phyloP scores from a whole-genome alignment of 2,329 filamentous ascomycete species.

The Clathrospora elynae region DNA sequence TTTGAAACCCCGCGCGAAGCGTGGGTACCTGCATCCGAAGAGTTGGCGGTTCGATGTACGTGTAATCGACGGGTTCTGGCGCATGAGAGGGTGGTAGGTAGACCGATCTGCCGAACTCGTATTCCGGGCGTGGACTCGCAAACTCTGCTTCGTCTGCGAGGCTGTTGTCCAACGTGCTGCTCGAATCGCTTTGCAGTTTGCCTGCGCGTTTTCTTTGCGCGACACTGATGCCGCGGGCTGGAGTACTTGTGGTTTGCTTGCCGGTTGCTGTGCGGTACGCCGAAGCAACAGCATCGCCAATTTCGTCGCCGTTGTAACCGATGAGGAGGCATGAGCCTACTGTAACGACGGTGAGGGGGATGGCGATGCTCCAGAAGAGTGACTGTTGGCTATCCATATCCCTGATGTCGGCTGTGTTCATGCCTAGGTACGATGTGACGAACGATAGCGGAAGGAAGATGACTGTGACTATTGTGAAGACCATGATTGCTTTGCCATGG shows the following conservation, averaged over 20 bases:
- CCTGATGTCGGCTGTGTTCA: conserved; percentile 50
- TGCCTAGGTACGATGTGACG: conserved; percentile 51
- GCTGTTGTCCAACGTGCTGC: conserved; percentile 20
- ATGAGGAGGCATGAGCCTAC: conserved; percentile 34
- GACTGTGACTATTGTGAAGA: conserved; percentile 53
- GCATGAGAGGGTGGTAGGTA: too few species aligned
- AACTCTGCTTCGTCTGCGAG: conserved; percentile 34
- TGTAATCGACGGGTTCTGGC: too few species aligned
- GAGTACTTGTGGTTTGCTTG: conserved; percentile 18
- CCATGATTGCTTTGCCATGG: conserved; percentile 52
- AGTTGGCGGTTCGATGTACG: too few species aligned
- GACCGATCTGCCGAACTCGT: not conserved
- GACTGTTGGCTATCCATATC: conserved; percentile 48
- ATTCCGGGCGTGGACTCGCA: conserved; percentile 18
- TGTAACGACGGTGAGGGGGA: conserved; percentile 36
- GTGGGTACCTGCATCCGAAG: too few species aligned
- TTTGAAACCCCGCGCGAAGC: too few species aligned
- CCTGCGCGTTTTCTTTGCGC: conserved; percentile 31
- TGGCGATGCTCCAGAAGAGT: conserved; percentile 48
- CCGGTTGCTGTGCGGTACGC: conserved; percentile 25
- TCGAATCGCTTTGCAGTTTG: conserved; percentile 9
- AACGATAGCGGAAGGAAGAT: conserved; percentile 54
- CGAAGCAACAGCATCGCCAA: conserved; percentile 21
- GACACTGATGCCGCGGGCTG: conserved; percentile 31
- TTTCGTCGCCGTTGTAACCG: conserved; percentile 38